These are phyloP conservation scores for Thalassiosira profunda DNA, from an alignment of 108 stramenopile genomes.

Conservation along the genomic window DNA sequence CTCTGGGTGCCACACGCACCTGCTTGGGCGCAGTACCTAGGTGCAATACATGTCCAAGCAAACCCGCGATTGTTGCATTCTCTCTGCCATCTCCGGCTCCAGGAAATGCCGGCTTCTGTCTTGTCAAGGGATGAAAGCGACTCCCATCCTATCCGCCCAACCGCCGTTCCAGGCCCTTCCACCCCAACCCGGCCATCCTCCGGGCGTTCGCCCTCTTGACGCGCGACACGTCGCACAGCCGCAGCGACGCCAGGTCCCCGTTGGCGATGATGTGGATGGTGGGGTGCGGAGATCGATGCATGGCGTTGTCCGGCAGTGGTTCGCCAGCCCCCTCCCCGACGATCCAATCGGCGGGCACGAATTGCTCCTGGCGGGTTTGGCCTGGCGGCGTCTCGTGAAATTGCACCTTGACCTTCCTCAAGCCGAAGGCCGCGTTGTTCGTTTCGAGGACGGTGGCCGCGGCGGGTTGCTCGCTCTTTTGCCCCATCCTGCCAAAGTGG, in stretches of 20 bases:
- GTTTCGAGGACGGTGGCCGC: constrained; percentile 50
- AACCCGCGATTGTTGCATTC: too few relatives aligned
- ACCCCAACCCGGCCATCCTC: constrained; percentile 31
- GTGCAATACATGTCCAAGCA: too few relatives aligned
- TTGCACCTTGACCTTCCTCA: constrained; percentile 46
- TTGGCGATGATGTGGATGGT: constrained; percentile 58
- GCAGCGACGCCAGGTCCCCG: constrained; percentile 45
- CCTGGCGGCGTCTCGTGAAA: constrained; percentile 22
- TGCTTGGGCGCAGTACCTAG: too few relatives aligned
- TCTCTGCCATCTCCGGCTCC: too few relatives aligned
- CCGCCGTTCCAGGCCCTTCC: constrained; percentile 22
- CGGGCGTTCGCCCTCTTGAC: constrained; percentile 57
- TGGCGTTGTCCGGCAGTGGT: constrained; percentile 52
- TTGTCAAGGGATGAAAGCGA: too few relatives aligned
- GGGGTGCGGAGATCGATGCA: constrained; percentile 60
- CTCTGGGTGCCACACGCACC: too few relatives aligned
- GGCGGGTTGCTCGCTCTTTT: constrained; percentile 21
- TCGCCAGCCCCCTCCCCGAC: constrained; percentile 2
- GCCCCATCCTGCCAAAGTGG: constrained; percentile 22
- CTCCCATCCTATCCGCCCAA: too few relatives aligned
- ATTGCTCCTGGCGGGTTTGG: constrained; percentile 38
- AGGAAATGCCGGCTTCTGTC: too few relatives aligned
- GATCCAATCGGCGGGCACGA: constrained; percentile 55
- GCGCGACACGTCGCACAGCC: constrained; percentile 45
- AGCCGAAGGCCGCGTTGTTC: constrained; percentile 32